Evolutionary conservation across 768 basidiomycete species (phyloP).

Genomic region (Rhodosporidiobolus sp.): DNA sequence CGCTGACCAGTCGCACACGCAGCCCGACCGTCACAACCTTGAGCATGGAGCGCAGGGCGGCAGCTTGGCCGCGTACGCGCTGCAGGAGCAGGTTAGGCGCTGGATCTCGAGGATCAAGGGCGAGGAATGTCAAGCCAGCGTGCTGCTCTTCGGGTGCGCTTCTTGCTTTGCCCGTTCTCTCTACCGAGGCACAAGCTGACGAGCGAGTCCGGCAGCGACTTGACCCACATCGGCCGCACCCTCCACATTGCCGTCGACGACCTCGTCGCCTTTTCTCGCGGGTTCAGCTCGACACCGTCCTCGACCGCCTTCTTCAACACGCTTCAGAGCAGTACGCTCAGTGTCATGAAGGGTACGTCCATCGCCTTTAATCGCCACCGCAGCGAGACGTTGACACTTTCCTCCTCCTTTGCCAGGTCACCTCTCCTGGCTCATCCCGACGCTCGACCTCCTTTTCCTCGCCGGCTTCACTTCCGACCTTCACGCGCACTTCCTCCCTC

Average conservation of each 20-base stretch:
- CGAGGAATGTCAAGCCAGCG: not conserved
- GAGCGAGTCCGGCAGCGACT: not conserved
- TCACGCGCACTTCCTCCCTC: not conserved
- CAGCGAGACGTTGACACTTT: not conserved
- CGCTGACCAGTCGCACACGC: not conserved
- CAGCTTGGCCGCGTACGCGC: not conserved
- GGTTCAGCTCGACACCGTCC: slow-evolving; percentile 8
- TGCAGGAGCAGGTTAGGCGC: slow-evolving; percentile 4
- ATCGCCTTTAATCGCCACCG: rapidly evolving
- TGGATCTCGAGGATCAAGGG: slow-evolving; percentile 12
- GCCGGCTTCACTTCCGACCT: slow-evolving; percentile 7
- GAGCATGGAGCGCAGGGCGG: slow-evolving; percentile 12
- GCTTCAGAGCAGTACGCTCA: not conserved
- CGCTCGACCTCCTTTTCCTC: slow-evolving; percentile 18
- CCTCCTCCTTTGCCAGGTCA: not conserved
- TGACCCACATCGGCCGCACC: not conserved
- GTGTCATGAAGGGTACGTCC: not conserved
- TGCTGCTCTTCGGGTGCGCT: slow-evolving; percentile 7
- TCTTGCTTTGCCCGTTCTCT: too few relatives aligned
- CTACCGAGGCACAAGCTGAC: not conserved
- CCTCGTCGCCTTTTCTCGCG: slow-evolving; percentile 2
- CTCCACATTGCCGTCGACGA: not conserved
- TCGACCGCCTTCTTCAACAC: slow-evolving; percentile 9
- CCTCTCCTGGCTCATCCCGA: not conserved
- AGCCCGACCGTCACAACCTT: slow-evolving; percentile 10